These are phyloP conservation scores for Cutaneotrichosporon sp. DNA, from an alignment of 1,284 basidiomycete species.

Conservation along the genomic window DNA sequence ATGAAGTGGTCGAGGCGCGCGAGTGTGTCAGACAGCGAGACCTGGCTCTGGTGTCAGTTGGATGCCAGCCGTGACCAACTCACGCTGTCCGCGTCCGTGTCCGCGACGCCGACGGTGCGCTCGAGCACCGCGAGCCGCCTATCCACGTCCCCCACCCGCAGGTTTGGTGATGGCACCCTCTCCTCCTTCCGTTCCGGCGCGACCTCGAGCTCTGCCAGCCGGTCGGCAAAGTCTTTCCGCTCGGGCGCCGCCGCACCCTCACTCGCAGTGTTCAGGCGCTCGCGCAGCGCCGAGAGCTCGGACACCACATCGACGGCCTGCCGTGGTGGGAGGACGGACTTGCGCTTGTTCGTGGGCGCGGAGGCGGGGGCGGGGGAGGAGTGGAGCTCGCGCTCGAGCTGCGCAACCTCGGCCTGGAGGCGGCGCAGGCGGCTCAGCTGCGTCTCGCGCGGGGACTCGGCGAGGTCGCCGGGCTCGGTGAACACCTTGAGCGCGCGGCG, in stretches of 20 bases:
- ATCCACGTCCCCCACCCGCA: conserved; percentile 55
- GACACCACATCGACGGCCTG: conserved; percentile 38
- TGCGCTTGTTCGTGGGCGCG: conserved; percentile 15
- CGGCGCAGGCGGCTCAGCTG: conserved; percentile 50
- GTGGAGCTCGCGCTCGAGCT: conserved; percentile 54
- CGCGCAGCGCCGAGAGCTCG: conserved; percentile 37
- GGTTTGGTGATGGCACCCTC: too few species aligned
- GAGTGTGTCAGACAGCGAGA: conserved; percentile 64
- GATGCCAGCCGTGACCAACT: not conserved
- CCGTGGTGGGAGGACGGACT: conserved; percentile 30
- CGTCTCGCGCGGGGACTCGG: conserved; percentile 4
- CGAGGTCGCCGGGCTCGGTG: not conserved
- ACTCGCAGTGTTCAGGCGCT: conserved; percentile 27
- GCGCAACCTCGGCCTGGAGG: conserved; percentile 55
- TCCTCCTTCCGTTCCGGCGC: not conserved
- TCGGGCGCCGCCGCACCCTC: not conserved
- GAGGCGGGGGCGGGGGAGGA: conserved; percentile 3
- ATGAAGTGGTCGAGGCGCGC: conserved; percentile 74
- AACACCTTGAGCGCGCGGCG: conserved; percentile 1
- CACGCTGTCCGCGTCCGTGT: not conserved
- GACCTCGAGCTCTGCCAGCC: conserved; percentile 4
- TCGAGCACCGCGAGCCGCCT: conserved; percentile 76
- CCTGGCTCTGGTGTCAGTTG: conserved; percentile 11
- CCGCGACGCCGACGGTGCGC: conserved; percentile 64
- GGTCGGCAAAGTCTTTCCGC: not conserved